Base-by-base conservation (phyloP, 495 filamentous ascomycete genomes). In the Penicillium parvum region DNA sequence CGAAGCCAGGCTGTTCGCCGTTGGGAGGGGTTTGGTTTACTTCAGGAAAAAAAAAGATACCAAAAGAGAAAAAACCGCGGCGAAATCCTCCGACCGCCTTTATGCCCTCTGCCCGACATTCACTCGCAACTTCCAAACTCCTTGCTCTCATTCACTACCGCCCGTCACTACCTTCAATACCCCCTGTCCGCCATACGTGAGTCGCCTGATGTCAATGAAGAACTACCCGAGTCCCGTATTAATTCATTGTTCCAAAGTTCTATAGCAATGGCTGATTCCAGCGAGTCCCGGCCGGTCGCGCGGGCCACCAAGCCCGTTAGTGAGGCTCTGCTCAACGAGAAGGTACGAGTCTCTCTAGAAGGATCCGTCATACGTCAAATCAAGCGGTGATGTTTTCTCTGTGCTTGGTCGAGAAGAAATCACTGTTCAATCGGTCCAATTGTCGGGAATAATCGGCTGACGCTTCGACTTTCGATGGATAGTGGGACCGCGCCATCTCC, bases 401-500 rank as follows among this genome's bases (percentile, higher is more conserved):
- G n/a, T n/a, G n/a, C n/a, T n/a, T 23, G 34, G 19, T 14, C 6
- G 19, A 21, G 2, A 6, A 15, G 19, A 23, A 20, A 3, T 14
- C 12, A 10, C 5, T 25, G 21, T 22, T 20, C 2, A 3, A 30
- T 25, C 16, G n/a, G 14, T 40, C 22, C 32, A 22, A 3, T 16
- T 7, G 41, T 34, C 9, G 37, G 42, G 46, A 40, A 51, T 39
- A 43, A 36, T 58, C 33, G 50, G 39, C 53, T 53, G 49, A 52
- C 40, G 26, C 22, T 36, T 16, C 29, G 39, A 50, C 37, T 40
- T n/a, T 48, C 22, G 34, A 46, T 47, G 21, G 33, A 37, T 55
- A 99, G 94, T 99, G 92, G 92, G 92, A 99, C 67, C 88, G 84
- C 66, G 95, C 90, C 65, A 83, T 97, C 65, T 96, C 92, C 52